Evolutionary conservation across 75 land plant genomes (phyloP), one percentile per base, ranked within the genome.

Genomic region (Selaginella tamariscina): DNA sequence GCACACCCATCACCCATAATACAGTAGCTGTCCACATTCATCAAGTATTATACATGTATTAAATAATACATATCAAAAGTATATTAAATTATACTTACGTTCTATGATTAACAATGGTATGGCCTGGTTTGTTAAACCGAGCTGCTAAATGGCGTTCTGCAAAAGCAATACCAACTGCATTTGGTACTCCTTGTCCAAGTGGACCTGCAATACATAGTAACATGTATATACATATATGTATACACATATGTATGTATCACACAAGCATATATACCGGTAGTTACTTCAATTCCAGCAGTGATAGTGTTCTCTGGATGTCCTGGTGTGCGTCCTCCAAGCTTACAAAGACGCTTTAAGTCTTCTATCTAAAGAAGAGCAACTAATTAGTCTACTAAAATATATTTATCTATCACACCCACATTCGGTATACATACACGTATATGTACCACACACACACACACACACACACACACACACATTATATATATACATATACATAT

Each of bases 1-100:
- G 82, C 85, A 80, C 85, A 82, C 2, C 87, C 87, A 75, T 85
- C 87, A 23, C 87, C 85, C 87, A 85, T 82, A 55, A 85, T 85
- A 68, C 87, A 85, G 64, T 64, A 83, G 13, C 85, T 83, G 75
- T 21, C 1, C n/a, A n/a, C n/a, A n/a, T n/a, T 15, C 24, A 24
- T 23, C 15, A 29, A 13, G 23, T 5, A 1, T 24, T 65, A 30
- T 30, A 70, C 31, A 32, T 32, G 2, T 20, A 20, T 8, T n/a
- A 2, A 24, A 5, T 68, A 49, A 27, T 11, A 22, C 26, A 1
- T 54, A 15, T 31, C 21, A 70, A 1, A 65, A 29, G 32, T 15
- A 64, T n/a, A 21, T 23, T 21, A 2, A 8, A 18, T 30, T 30
- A 31, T 13, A 0, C 30, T 67, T 72, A 85, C 88, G 86, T 83